Evolutionary conservation across 805 yeast genomes (phyloP).

Genomic region (Suhomyces emberorum): DNA sequence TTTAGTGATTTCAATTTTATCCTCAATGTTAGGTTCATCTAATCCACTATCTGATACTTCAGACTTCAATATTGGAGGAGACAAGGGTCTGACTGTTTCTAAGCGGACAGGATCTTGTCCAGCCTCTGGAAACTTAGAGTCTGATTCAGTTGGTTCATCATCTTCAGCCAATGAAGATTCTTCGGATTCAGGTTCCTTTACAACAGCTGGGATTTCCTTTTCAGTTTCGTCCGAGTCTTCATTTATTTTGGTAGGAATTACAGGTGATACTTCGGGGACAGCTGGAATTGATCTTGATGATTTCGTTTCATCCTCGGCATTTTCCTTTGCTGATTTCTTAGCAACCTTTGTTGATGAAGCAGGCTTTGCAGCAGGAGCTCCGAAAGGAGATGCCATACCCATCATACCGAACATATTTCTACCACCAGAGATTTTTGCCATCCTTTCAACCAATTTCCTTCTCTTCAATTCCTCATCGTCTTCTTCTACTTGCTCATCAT

Average conservation of each 20-base stretch:
- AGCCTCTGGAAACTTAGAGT: slow-evolving; percentile 12
- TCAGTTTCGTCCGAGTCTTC: not conserved
- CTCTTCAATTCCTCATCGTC: slow-evolving; percentile 77
- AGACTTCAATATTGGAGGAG: slow-evolving; percentile 4
- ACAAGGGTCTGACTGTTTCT: slow-evolving; percentile 6
- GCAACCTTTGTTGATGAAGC: slow-evolving; percentile 4
- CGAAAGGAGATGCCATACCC: slow-evolving; percentile 48
- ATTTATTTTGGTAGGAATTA: not conserved
- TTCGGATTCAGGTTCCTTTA: slow-evolving; percentile 3
- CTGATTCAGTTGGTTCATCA: slow-evolving; percentile 20
- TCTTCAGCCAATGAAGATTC: slow-evolving; percentile 19
- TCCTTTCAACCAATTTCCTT: slow-evolving; percentile 77
- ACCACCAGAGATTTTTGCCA: slow-evolving; percentile 95
- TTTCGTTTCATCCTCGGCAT: not conserved
- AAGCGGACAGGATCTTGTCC: slow-evolving; percentile 7
- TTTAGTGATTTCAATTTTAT: slow-evolving; percentile 12
- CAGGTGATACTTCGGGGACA: not conserved
- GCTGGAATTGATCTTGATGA: not conserved
- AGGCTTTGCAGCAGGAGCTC: slow-evolving; percentile 16
- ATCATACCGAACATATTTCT: slow-evolving; percentile 75
- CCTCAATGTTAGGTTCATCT: slow-evolving; percentile 8
- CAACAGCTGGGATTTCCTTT: not conserved
- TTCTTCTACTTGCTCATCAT: slow-evolving; percentile 54
- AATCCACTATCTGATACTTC: slow-evolving; percentile 12
- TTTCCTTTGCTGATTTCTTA: not conserved